A percentile compares a stretch with the other conserved stretches of the same genome.
These are phyloP conservation scores for Ganoderma boninense DNA, from an alignment of 1,284 basidiomycete species.

Conservation along the genomic window DNA sequence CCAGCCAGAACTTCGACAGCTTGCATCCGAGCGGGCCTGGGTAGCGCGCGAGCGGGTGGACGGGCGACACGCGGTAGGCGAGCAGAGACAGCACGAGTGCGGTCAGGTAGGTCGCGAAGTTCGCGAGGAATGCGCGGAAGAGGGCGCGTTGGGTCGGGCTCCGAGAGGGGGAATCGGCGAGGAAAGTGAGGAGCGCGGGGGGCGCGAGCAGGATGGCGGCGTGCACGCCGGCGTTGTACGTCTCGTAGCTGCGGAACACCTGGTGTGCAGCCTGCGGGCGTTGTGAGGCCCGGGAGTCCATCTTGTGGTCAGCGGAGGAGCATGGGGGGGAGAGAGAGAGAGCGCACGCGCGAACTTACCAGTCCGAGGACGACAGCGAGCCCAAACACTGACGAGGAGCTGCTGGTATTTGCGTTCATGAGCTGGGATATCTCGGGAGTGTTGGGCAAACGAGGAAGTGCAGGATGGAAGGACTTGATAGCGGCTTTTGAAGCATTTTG, in stretches of 20 bases:
- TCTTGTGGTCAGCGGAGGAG: not conserved
- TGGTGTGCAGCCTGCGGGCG: conserved; percentile 6
- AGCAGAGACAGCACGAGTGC: conserved; percentile 5
- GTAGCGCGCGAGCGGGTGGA: conserved; percentile 16
- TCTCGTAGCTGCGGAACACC: conserved; percentile 12
- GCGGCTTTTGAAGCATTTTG: not conserved
- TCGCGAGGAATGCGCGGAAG: not conserved
- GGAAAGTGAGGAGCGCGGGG: not conserved
- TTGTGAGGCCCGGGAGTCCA: not conserved
- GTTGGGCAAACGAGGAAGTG: not conserved
- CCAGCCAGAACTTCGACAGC: conserved; percentile 32
- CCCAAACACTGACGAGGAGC: not conserved
- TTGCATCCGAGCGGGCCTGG: conserved; percentile 36
- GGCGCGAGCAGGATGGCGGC: conserved; percentile 3
- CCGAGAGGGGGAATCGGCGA: not conserved
- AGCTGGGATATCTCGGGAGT: not conserved
- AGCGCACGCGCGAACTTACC: not conserved
- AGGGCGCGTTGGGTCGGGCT: not conserved
- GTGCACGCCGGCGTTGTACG: not conserved
- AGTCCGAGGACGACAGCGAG: not conserved
- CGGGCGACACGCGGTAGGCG: conserved; percentile 13
- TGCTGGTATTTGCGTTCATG: not conserved
- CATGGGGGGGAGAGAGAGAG: no score
- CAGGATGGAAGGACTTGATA: not conserved
- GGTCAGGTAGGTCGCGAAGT: conserved; percentile 9